Evolutionary conservation across 192 early-diverging fungal species (phyloP).

Genomic region (Gonapodya prolifera): DNA sequence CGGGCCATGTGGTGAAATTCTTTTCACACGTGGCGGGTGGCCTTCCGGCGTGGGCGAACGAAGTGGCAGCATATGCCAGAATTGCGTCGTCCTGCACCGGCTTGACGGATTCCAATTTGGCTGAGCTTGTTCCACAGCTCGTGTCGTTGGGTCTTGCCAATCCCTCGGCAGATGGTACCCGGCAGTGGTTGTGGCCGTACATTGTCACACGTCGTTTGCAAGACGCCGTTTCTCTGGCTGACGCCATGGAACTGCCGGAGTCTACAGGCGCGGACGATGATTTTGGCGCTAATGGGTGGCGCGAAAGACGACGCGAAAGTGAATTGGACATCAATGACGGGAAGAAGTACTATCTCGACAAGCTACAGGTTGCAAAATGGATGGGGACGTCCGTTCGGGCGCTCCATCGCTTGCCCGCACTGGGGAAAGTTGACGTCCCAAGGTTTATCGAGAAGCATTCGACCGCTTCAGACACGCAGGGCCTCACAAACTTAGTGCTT

Average conservation of each 20-base stretch:
- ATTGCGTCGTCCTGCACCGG: background rate
- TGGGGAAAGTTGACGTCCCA: background rate
- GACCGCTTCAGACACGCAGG: background rate
- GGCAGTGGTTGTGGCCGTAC: slow-evolving; percentile 19
- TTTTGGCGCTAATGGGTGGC: no score
- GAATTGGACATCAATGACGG: background rate
- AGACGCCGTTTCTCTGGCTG: background rate
- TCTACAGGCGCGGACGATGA: background rate
- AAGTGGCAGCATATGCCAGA: slow-evolving; percentile 1
- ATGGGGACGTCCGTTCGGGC: background rate
- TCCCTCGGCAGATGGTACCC: background rate
- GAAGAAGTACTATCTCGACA: background rate
- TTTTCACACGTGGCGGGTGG: slow-evolving; percentile 19
- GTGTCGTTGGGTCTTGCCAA: slow-evolving; percentile 8
- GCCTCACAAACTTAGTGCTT: background rate
- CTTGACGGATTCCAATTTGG: background rate
- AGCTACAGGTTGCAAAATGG: background rate
- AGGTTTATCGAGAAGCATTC: no score
- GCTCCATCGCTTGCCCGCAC: background rate
- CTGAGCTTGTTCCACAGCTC: slow-evolving; percentile 3
- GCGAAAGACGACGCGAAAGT: no score
- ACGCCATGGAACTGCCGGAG: background rate
- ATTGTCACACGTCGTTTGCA: slow-evolving; percentile 3
- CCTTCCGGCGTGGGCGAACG: slow-evolving; percentile 10
- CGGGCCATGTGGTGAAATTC: slow-evolving; percentile 15